phyloP scores from a whole-genome alignment of 805 yeast species.

The Saccharomycopsis synnaedendra region DNA sequence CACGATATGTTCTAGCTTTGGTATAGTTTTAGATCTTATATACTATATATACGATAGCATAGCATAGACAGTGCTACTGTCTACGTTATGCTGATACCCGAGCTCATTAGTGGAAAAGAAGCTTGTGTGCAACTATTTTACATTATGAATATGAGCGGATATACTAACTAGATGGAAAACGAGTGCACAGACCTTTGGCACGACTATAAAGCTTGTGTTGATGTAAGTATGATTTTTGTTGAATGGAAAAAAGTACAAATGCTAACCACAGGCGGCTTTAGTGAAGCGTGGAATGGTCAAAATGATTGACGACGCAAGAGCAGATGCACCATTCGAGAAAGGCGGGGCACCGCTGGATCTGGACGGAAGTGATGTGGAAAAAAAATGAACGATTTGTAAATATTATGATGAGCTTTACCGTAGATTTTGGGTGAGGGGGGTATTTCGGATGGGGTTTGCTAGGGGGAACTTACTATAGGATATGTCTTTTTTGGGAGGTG shows the following conservation, averaged over 20 bases:
- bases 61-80: too few relatives aligned
- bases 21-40: too few relatives aligned
- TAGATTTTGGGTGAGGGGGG: too few relatives aligned
- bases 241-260: slow-evolving; percentile 1
- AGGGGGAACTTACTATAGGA: too few relatives aligned
- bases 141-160: background rate
- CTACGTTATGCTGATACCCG: too few relatives aligned
- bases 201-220: slow-evolving; percentile 79
- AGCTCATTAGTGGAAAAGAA: too few relatives aligned
- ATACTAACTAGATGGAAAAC: slow-evolving; percentile 39
- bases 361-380: background rate
- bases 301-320: slow-evolving; percentile 78
- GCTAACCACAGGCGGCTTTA: slow-evolving; percentile 31
- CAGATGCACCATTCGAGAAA: slow-evolving; percentile 78
- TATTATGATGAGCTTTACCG: too few relatives aligned
- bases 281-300: slow-evolving; percentile 68
- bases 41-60: too few relatives aligned
- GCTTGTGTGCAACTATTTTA: background rate
- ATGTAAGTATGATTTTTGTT: slow-evolving; percentile 27
- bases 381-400: too few relatives aligned
- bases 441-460: too few relatives aligned
- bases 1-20: too few relatives aligned
- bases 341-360: slow-evolving; percentile 36
- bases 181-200: slow-evolving; percentile 90
- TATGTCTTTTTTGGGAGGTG: too few relatives aligned